Conservation (phyloP, 768 basidiomycete genomes). For the Leccinum fibrillosum region DNA sequence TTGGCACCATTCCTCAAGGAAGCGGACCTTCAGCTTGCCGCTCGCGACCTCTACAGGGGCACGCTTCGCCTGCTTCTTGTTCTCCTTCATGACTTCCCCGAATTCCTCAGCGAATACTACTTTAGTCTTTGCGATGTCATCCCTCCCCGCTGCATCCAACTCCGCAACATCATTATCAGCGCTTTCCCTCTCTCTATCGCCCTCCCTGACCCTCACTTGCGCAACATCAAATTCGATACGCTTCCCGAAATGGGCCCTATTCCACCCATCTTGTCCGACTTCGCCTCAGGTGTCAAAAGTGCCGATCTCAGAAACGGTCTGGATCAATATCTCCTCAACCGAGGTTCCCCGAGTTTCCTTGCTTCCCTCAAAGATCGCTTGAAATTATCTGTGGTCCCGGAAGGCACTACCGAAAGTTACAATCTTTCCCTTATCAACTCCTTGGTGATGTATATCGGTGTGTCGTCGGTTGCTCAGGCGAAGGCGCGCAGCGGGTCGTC, state of each 20-base stretch:
- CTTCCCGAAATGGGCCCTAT: slow-evolving; percentile 91
- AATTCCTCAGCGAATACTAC: slow-evolving; percentile 96
- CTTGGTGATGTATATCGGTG: slow-evolving; percentile 94
- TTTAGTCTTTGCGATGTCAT: slow-evolving; percentile 94
- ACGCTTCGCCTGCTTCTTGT: slow-evolving; percentile 88
- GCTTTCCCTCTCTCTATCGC: slow-evolving; percentile 83
- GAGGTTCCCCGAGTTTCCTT: slow-evolving; percentile 68
- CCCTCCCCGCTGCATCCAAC: slow-evolving; percentile 89
- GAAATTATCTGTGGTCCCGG: slow-evolving; percentile 44
- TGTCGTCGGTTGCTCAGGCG: slow-evolving; percentile 85
- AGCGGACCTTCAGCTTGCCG: slow-evolving; percentile 73
- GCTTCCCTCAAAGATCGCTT: slow-evolving; percentile 79
- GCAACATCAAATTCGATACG: slow-evolving; percentile 66
- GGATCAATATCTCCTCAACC: slow-evolving; percentile 81
- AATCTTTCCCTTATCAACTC: slow-evolving; percentile 91
- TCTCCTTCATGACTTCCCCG: slow-evolving; percentile 97
- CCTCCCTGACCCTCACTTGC: slow-evolving; percentile 85
- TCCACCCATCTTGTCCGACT: slow-evolving; percentile 90
- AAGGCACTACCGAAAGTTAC: slow-evolving; percentile 59
- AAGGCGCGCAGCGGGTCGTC: slow-evolving; percentile 82
- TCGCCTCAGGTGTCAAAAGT: slow-evolving; percentile 74
- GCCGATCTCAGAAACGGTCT: slow-evolving; percentile 76
- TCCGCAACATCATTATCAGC: slow-evolving; percentile 94
- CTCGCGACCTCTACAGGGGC: slow-evolving; percentile 86
- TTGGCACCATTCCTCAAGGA: slow-evolving; percentile 86